Evolutionary conservation across 1,284 basidiomycete genomes (phyloP).

Genomic region (Hypsizygus ulmarius): DNA sequence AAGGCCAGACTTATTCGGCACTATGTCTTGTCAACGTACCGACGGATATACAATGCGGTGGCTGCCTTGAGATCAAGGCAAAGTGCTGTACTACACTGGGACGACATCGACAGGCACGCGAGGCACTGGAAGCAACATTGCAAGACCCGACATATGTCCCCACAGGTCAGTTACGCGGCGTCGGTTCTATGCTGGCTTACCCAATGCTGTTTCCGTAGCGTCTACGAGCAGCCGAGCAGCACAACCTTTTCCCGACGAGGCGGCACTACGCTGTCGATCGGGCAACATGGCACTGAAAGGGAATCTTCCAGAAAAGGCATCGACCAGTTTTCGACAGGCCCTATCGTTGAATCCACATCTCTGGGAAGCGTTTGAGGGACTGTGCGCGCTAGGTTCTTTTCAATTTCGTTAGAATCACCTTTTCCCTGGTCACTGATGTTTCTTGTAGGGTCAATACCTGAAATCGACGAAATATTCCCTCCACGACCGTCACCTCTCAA

Average conservation of each 20-base stretch:
- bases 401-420: constrained; percentile 5
- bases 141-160: constrained; percentile 49
- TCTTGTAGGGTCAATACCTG: constrained; percentile 56
- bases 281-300: constrained; percentile 72
- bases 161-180: constrained; percentile 44
- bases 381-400: constrained; percentile 77
- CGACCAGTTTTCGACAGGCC: constrained; percentile 69
- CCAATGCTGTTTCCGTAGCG: constrained; percentile 33
- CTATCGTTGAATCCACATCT: constrained; percentile 76
- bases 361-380: constrained; percentile 92
- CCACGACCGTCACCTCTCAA: constrained; percentile 59
- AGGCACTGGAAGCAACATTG: constrained; percentile 64
- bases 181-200: constrained; percentile 16
- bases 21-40: constrained; percentile 65
- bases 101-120: constrained; percentile 68
- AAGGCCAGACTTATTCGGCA: constrained; percentile 77
- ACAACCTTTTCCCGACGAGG: constrained; percentile 60
- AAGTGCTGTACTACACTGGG: constrained; percentile 73
- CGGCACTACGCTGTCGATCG: constrained; percentile 64
- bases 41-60: constrained; percentile 59
- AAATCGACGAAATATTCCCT: constrained; percentile 70
- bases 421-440: constrained; percentile 18
- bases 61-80: constrained; percentile 77
- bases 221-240: constrained; percentile 50
- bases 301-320: constrained; percentile 71